phyloP scores from a whole-genome alignment of 2,329 filamentous ascomycete species.

The Stagonosporopsis chrysanthemi region DNA sequence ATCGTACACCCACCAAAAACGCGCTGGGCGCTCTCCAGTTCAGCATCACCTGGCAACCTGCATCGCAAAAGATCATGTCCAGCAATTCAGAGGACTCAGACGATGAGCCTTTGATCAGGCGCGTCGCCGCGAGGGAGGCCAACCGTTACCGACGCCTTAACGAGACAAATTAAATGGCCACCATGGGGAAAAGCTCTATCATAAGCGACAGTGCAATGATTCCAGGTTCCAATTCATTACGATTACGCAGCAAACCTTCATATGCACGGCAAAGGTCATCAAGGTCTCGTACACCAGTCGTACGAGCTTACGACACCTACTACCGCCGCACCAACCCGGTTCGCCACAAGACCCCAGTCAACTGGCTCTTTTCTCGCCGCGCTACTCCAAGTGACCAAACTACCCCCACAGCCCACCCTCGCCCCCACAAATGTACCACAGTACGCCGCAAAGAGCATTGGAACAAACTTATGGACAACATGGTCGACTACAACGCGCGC shows the following conservation, averaged over 20 bases:
- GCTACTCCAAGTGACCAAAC: no score
- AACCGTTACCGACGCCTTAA: background rate
- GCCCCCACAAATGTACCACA: background rate
- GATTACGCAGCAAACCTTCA: background rate
- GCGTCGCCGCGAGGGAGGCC: background rate
- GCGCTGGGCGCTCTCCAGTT: background rate
- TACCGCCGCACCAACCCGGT: background rate
- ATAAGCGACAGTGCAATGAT: no score
- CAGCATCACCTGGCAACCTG: background rate
- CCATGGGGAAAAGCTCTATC: no score
- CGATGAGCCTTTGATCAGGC: background rate
- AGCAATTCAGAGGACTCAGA: background rate
- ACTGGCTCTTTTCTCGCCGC: background rate
- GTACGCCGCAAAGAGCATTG: background rate
- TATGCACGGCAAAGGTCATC: background rate
- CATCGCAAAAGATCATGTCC: background rate
- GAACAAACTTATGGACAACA: background rate
- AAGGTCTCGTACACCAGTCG: background rate
- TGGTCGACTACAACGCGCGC: background rate
- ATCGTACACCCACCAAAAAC: background rate
- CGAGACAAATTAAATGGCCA: no score
- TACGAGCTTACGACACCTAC: background rate
- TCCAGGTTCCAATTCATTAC: no score
- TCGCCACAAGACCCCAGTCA: background rate
- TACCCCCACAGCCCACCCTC: background rate